These are phyloP conservation scores for Echria macrotheca DNA, from an alignment of 495 filamentous ascomycete genomes.

Conservation along the genomic window DNA sequence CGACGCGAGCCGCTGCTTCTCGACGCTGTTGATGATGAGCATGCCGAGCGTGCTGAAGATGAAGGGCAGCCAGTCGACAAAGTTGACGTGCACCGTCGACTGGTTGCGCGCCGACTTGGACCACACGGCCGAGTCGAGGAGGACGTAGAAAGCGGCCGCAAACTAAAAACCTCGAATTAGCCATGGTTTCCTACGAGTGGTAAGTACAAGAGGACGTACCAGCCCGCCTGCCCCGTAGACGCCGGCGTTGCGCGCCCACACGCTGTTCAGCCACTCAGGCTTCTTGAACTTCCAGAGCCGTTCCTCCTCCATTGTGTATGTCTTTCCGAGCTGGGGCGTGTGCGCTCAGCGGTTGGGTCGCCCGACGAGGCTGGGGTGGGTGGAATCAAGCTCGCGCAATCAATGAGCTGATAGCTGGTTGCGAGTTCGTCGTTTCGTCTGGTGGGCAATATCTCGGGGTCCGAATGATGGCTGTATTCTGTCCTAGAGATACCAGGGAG, in stretches of 20 bases:
- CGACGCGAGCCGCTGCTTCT: slow-evolving; percentile 79
- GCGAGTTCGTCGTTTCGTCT: too few species aligned
- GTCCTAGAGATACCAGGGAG: too few species aligned
- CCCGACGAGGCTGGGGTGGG: background rate
- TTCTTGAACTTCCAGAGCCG: slow-evolving; percentile 73
- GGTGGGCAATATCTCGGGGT: too few species aligned
- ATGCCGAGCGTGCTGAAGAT: slow-evolving; percentile 93
- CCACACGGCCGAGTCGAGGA: slow-evolving; percentile 87
- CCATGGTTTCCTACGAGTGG: too few species aligned
- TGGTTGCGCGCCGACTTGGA: slow-evolving; percentile 74
- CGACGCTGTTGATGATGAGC: slow-evolving; percentile 98
- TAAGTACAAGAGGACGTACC: too few species aligned
- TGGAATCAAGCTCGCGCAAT: too few species aligned
- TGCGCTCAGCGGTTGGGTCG: background rate
- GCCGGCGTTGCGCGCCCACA: slow-evolving; percentile 70
- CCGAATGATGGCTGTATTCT: too few species aligned
- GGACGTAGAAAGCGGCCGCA: slow-evolving; percentile 93
- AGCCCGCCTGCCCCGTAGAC: slow-evolving; percentile 83
- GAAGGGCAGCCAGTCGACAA: slow-evolving; percentile 97
- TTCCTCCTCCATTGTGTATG: slow-evolving; percentile 50
- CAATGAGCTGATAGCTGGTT: too few species aligned
- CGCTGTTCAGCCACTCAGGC: slow-evolving; percentile 87
- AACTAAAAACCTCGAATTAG: slow-evolving; percentile 61
- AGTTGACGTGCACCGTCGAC: slow-evolving; percentile 81
- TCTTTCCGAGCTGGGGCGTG: background rate